Evolutionary conservation across 345 rosid genomes (phyloP).

Genomic region (Hevea brasiliensis): DNA sequence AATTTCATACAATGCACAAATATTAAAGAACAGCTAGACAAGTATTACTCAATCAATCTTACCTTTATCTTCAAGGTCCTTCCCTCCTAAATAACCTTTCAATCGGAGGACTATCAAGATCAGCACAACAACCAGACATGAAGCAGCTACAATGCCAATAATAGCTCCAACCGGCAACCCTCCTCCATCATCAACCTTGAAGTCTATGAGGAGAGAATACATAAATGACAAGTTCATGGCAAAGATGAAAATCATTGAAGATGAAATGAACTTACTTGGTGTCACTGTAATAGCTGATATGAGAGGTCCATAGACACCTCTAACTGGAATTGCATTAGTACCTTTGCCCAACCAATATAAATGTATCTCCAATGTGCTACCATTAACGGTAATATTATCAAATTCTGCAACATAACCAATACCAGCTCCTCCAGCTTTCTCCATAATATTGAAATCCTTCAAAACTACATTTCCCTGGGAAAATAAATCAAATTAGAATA

Average conservation of each 20-base stretch:
- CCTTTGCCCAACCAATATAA: constrained; percentile 85
- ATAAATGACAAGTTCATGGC: neutral
- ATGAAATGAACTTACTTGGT: constrained; percentile 54
- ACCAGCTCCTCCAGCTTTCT: constrained; percentile 77
- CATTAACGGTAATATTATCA: constrained; percentile 43
- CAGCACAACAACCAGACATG: constrained; percentile 40
- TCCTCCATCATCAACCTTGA: constrained; percentile 45
- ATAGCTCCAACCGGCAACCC: constrained; percentile 65
- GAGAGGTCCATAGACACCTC: constrained; percentile 85
- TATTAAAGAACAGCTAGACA: neutral
- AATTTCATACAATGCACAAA: neutral
- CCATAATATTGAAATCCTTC: constrained; percentile 62
- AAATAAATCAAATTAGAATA: constrained; percentile 8
- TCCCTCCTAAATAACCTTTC: constrained; percentile 57
- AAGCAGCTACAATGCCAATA: constrained; percentile 60
- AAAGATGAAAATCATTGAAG: neutral
- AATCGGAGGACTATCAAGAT: constrained; percentile 42
- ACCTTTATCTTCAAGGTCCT: constrained; percentile 60
- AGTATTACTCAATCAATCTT: neutral
- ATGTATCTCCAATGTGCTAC: constrained; percentile 73
- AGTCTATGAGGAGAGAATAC: constrained; percentile 43
- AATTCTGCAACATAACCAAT: constrained; percentile 27
- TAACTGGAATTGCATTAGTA: constrained; percentile 57
- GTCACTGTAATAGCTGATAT: constrained; percentile 74
- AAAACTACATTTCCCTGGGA: constrained; percentile 54